phyloP scores from a whole-genome alignment of 2,329 filamentous ascomycete species.

The Ophiostoma sp. region DNA sequence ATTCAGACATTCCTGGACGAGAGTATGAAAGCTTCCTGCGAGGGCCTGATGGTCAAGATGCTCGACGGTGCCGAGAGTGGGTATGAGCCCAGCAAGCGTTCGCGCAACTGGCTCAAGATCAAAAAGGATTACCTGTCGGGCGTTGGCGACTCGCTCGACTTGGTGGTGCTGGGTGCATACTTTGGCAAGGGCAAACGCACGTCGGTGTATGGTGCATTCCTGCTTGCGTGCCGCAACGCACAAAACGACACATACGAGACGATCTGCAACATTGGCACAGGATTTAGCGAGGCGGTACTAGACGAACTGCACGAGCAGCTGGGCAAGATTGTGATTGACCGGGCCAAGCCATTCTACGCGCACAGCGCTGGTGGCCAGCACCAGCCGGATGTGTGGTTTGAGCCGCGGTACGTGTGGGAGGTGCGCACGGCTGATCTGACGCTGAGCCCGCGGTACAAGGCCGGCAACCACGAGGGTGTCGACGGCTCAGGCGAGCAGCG shows the following conservation, averaged over 20 bases:
- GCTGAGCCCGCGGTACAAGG: conserved; percentile 85
- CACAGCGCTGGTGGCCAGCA: conserved; percentile 82
- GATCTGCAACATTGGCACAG: conserved; percentile 96
- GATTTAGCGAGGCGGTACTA: conserved; percentile 92
- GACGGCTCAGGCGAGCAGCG: conserved; percentile 55
- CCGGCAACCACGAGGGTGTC: conserved; percentile 77
- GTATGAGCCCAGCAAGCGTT: conserved; percentile 93
- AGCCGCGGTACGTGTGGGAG: conserved; percentile 92
- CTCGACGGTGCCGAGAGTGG: conserved; percentile 85
- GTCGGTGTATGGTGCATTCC: conserved; percentile 89
- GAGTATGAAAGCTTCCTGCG: conserved; percentile 90
- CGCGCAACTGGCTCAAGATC: conserved; percentile 98
- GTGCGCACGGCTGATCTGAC: conserved; percentile 96
- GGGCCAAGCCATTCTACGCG: conserved; percentile 87
- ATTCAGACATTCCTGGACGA: conserved; percentile 92
- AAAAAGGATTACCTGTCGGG: conserved; percentile 97
- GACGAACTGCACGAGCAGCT: conserved; percentile 76
- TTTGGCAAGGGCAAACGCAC: conserved; percentile 93
- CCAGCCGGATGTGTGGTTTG: conserved; percentile 98
- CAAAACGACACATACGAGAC: conserved; percentile 80
- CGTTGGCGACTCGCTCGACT: conserved; percentile 89
- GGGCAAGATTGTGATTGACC: conserved; percentile 73
- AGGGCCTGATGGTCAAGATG: conserved; percentile 99
- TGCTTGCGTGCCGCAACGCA: conserved; percentile 88
- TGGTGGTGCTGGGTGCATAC: conserved; percentile 93